Base-by-base conservation (phyloP, 2,329 filamentous ascomycete species). In the Penicillium vulpinum region DNA sequence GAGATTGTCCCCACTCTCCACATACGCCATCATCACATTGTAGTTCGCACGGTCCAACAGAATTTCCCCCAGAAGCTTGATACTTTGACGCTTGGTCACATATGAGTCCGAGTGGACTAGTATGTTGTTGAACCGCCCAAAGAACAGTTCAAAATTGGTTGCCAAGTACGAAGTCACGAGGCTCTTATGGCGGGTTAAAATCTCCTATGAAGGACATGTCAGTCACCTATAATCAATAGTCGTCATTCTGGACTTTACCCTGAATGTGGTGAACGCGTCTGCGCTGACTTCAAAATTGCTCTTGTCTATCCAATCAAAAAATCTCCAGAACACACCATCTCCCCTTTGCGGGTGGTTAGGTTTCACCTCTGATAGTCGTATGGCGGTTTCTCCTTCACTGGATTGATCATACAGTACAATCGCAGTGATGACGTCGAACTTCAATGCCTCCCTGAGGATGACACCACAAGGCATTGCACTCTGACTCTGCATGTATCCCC, bases 241-340 rank as follows among this genome's bases (percentile, higher is more conserved):
- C 31, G 15, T 40, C 6, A 18, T 16, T 35, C 4, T 28, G n/a
- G 13, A 39, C 41, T 85, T 68, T 83, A 96, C 91, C 73, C 93
- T 85, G 76, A 99, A 99, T 5, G 93, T 97, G 57, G 92, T 96
- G 74, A 99, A 99, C 1, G 94, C 93, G 80, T 99, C 94, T 31
- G 94, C 93, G 67, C 92, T 92, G 63, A 97, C 91, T 79, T 99
- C 94, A 70, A 99, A 99, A 29, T 90, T 92, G 66, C 92, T 91
- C 76, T 91, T 91, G 77, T 97, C 92, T 68, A 99, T 96, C 91
- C 93, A 99, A 60, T 89, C 86, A 71, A 99, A 97, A 77, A 97
- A 97, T 45, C 85, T 88, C 94, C 94, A 99, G 73, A 99, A 97
- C 2, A 97, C 86, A 3, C 93, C 93, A 43, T 86, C 83, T 13